Evolutionary conservation across 352 stramenopile species (phyloP).

Genomic region (Phytophthora quininea): DNA sequence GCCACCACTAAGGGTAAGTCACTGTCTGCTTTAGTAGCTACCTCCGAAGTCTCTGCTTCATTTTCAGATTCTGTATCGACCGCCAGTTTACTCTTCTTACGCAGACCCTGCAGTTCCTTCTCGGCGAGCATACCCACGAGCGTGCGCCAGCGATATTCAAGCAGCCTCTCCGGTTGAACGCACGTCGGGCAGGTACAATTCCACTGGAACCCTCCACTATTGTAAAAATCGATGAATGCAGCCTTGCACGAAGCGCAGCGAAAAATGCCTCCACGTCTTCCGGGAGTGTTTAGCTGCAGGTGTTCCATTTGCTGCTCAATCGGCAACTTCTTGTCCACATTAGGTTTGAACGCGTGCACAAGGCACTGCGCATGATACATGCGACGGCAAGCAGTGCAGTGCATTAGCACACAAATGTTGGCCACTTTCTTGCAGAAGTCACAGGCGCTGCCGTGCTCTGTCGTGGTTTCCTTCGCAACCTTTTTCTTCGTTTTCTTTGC

Average conservation of each 20-base stretch:
- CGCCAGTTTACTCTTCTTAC: constrained; percentile 20
- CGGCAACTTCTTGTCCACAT: constrained; percentile 27
- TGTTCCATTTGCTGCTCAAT: constrained; percentile 41
- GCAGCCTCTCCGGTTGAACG: constrained; percentile 35
- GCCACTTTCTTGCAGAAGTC: constrained; percentile 49
- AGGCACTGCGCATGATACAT: constrained; percentile 58
- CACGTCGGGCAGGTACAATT: constrained; percentile 53
- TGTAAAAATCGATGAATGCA: constrained; percentile 50
- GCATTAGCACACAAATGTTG: constrained; percentile 43
- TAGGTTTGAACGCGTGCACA: constrained; percentile 38
- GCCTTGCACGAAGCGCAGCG: constrained; percentile 53
- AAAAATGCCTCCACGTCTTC: constrained; percentile 46
- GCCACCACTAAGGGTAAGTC: no score
- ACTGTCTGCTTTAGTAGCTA: background rate
- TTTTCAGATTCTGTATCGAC: no score
- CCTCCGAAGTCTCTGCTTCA: background rate
- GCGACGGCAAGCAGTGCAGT: constrained; percentile 45
- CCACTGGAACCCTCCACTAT: constrained; percentile 37
- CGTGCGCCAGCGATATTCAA: constrained; percentile 41
- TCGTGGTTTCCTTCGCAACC: background rate
- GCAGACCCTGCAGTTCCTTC: constrained; percentile 36
- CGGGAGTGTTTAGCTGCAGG: constrained; percentile 27
- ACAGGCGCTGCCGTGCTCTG: constrained; percentile 27
- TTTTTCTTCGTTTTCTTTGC: constrained; percentile 11
- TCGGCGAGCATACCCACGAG: constrained; percentile 49